A percentile compares a stretch with the other conserved stretches of the same genome.
Evolutionary conservation across 2,329 filamentous ascomycete species (phyloP).

Genomic region (Myrmaecium sp.): DNA sequence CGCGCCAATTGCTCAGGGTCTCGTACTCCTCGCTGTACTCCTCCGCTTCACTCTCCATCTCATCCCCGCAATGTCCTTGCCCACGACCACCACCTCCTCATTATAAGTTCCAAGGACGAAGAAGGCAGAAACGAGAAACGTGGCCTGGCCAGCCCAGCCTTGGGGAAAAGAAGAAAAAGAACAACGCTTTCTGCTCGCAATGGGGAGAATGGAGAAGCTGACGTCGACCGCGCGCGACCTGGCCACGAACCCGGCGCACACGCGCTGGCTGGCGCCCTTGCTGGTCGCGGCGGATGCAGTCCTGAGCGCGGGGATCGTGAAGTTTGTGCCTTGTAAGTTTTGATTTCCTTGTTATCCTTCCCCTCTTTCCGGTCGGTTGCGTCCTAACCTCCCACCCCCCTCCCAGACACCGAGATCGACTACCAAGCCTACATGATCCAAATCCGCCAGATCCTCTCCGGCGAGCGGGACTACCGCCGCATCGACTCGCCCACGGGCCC

Average conservation of each 20-base stretch:
- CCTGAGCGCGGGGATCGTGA: slow-evolving; percentile 59
- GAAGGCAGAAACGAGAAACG: no score
- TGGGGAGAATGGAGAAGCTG: no score
- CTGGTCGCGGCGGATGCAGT: slow-evolving; percentile 54
- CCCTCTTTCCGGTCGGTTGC: neutral
- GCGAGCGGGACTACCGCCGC: slow-evolving; percentile 74
- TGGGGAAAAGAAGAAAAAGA: no score
- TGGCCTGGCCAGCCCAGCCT: no score
- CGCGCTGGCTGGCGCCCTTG: slow-evolving; percentile 45
- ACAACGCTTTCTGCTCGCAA: no score
- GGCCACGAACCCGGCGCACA: slow-evolving; percentile 37
- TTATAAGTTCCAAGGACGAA: no score
- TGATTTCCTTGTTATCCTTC: neutral
- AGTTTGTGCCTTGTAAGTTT: slow-evolving; percentile 64
- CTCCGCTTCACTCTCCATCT: no score
- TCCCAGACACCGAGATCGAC: slow-evolving; percentile 85
- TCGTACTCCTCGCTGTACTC: no score
- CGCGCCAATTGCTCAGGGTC: no score
- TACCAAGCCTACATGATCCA: slow-evolving; percentile 98
- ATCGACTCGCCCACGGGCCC: slow-evolving; percentile 84
- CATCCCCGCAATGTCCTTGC: no score
- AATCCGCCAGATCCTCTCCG: slow-evolving; percentile 57
- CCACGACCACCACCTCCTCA: no score
- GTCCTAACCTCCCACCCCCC: slow-evolving; percentile 1
- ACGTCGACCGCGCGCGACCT: no score